Base-by-base conservation (phyloP, 2,329 filamentous ascomycete genomes). In the Beauveria sp. region DNA sequence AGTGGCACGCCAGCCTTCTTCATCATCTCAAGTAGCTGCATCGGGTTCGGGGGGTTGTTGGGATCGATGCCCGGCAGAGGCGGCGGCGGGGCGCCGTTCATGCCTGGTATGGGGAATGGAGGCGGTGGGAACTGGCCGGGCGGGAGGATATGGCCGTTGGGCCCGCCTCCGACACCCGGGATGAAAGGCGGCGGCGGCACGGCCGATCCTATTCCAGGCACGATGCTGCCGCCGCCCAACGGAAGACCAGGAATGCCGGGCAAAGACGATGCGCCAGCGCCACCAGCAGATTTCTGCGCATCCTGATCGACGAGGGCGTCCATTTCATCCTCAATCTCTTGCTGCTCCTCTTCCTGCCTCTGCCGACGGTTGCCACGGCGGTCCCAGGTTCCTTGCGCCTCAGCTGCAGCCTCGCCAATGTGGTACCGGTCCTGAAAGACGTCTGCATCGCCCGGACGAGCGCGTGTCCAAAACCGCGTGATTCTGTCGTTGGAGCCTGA, bases 401-500 rank as follows among this genome's bases (percentile, higher is more conserved):
- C 92, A 28, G 93, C 93, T 0, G 92, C 92, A 8, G 90, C 87
- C 74, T 97, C 92, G 54, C 94, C 94, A 64, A 97, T 94, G 71
- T 99, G 94, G 73, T 96, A 97, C 62, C 92, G 85, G 75, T 99
- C 94, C 69, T 92, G 92, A 75, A 91, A 84, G 67, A 89, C 89
- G 58, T 89, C 87, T n/a, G 82, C 84, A 66, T 97, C 93, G 54
- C 94, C 94, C 2, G 94, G 94, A 53, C 94, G 82, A 18, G 91
- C 85, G 47, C 94, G 87, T 3, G 92, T 92, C 94, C 94, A 99
- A 78, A 99, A 99, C 53, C 94, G 87, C 2, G 94, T 97, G 64
- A 96, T 92, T 46, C 94, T 88, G 73, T 99, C 94, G 73, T 99
- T 97, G 12, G 92, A 96, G 14, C 94, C 94, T 2, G 93, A 96